These are phyloP conservation scores for Poa annua DNA, from an alignment of 176 grass and related monocot species.

Conservation along the genomic window DNA sequence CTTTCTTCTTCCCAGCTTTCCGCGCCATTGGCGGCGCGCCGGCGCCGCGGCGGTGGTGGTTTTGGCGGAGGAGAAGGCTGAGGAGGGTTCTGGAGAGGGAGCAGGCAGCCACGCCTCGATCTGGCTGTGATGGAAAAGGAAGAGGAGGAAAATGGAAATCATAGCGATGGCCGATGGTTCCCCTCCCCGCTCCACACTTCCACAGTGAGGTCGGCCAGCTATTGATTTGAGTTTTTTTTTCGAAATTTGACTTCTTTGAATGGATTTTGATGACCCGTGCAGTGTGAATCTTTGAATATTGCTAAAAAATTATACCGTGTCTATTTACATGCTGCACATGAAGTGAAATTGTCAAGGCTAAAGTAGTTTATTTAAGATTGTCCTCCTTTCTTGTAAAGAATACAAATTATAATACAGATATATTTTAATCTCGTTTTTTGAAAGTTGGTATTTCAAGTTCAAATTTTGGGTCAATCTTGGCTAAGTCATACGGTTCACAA, in stretches of 20 bases:
- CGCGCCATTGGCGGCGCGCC: not conserved
- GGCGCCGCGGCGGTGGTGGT: not conserved
- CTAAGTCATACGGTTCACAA: too few relatives aligned
- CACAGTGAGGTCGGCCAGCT: too few relatives aligned
- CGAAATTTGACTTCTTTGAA: not conserved
- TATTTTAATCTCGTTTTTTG: too few relatives aligned
- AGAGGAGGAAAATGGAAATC: not conserved
- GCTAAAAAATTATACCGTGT: not conserved
- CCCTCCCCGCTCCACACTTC: not conserved
- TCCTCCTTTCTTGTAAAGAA: too few relatives aligned
- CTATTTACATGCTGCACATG: not conserved
- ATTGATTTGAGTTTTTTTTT: too few relatives aligned
- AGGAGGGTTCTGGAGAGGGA: constrained; percentile 9
- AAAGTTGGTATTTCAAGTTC: too few relatives aligned
- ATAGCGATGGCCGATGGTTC: not conserved
- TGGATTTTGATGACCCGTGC: not conserved
- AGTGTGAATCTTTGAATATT: not conserved
- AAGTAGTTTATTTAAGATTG: not conserved
- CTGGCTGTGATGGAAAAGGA: not conserved
- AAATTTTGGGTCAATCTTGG: too few relatives aligned
- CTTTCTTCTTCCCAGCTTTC: constrained; percentile 15
- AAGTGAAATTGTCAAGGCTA: not conserved
- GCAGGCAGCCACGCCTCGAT: not conserved
- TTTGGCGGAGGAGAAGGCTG: not conserved
- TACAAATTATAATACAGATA: too few relatives aligned